Conservation (phyloP, 2,329 filamentous ascomycete species). For the Phyllosticta capitalensis region DNA sequence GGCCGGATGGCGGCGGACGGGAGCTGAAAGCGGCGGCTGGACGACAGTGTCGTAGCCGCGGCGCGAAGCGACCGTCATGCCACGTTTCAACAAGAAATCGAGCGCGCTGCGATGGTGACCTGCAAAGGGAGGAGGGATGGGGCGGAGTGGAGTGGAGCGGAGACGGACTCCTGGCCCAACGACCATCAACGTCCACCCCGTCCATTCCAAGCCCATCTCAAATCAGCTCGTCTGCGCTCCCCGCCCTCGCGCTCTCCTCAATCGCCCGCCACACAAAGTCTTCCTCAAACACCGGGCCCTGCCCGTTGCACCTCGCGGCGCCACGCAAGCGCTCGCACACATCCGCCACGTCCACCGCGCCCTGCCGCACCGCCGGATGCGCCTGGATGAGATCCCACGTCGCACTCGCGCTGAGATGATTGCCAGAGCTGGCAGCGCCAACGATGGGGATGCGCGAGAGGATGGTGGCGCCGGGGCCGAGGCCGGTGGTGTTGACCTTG, state of each 20-base stretch:
- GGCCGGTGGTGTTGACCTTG: neutral
- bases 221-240: slow-evolving; percentile 63
- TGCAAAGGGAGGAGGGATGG: too few relatives aligned
- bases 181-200: neutral
- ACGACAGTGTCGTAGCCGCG: too few relatives aligned
- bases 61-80: too few relatives aligned
- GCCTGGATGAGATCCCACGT: slow-evolving; percentile 85
- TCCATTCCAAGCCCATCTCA: slow-evolving; percentile 21
- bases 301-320: slow-evolving; percentile 71
- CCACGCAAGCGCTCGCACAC: slow-evolving; percentile 72
- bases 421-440: slow-evolving; percentile 15
- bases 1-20: too few relatives aligned
- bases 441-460: slow-evolving; percentile 1
- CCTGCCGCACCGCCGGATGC: slow-evolving; percentile 66
- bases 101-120: too few relatives aligned
- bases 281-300: slow-evolving; percentile 79
- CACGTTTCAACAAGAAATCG: too few relatives aligned
- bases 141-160: too few relatives aligned
- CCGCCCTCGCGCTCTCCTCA: slow-evolving; percentile 61
- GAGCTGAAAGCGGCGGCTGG: too few relatives aligned
- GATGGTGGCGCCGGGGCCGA: neutral
- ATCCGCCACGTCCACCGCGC: slow-evolving; percentile 69
- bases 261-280: slow-evolving; percentile 63
- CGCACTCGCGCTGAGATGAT: slow-evolving; percentile 60
- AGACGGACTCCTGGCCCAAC: too few relatives aligned